Conservation (phyloP, 2,329 filamentous ascomycete species). For the Xylariaceae sp. region DNA sequence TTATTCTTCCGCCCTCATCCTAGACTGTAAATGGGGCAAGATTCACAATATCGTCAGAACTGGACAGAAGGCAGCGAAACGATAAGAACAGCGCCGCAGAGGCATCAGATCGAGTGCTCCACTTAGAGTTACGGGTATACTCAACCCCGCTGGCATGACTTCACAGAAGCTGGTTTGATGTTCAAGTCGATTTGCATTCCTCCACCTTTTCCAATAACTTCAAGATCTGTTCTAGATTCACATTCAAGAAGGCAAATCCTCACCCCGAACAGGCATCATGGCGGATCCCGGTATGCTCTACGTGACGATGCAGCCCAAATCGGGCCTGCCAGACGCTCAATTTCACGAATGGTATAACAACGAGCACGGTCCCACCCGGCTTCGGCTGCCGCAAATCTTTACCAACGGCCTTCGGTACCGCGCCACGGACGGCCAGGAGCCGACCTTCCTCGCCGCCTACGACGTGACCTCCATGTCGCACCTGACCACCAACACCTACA, state of each 20-base stretch:
- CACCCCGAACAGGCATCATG: constrained; percentile 25
- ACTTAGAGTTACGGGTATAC: background rate
- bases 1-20: too few relatives aligned
- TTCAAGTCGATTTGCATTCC: too few relatives aligned
- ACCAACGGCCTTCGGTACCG: constrained; percentile 75
- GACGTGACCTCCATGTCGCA: constrained; percentile 72
- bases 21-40: too few relatives aligned
- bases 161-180: too few relatives aligned
- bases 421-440: constrained; percentile 58
- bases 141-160: background rate
- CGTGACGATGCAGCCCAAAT: constrained; percentile 79
- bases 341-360: constrained; percentile 96
- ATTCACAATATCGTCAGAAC: too few relatives aligned
- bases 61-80: too few relatives aligned
- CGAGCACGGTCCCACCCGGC: constrained; percentile 78
- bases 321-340: constrained; percentile 58
- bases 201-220: too few relatives aligned
- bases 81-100: too few relatives aligned
- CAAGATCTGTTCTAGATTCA: too few relatives aligned
- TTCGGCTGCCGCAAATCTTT: constrained; percentile 70
- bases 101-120: too few relatives aligned
- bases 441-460: constrained; percentile 75
- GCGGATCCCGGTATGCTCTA: constrained; percentile 66
- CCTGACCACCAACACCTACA: constrained; percentile 68
- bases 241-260: background rate